Evolutionary conservation across 371 early-diverging fungal species (phyloP).

Genomic region (Umbelopsis sp.): DNA sequence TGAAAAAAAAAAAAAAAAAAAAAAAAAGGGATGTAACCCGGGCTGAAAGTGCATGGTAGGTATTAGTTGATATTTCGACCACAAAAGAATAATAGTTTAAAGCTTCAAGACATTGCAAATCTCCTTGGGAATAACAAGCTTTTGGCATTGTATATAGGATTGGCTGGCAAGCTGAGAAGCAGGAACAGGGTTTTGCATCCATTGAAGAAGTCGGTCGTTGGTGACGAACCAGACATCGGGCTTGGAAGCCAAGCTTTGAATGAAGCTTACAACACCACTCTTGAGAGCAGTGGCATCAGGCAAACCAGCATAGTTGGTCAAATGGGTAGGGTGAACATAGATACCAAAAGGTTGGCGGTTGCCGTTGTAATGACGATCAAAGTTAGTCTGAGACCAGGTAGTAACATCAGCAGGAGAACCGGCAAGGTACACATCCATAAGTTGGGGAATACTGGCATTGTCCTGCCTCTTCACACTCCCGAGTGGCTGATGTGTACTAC

Average conservation of each 20-base stretch:
- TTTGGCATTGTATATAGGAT: slow-evolving; percentile 61
- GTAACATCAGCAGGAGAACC: slow-evolving; percentile 52
- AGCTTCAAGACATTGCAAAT: slow-evolving; percentile 73
- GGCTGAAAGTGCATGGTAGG: too few species aligned
- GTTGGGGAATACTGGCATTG: slow-evolving; percentile 47
- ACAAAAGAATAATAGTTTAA: slow-evolving; percentile 39
- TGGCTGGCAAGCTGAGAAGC: slow-evolving; percentile 57
- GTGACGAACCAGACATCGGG: slow-evolving; percentile 73
- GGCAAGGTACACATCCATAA: slow-evolving; percentile 75
- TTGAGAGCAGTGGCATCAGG: slow-evolving; percentile 40
- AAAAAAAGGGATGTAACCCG: too few species aligned
- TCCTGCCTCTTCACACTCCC: slow-evolving; percentile 15
- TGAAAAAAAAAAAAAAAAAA: too few species aligned
- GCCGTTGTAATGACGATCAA: slow-evolving; percentile 67
- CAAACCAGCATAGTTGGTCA: slow-evolving; percentile 43
- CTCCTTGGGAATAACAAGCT: slow-evolving; percentile 65
- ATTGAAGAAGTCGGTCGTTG: slow-evolving; percentile 65
- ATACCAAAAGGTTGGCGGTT: slow-evolving; percentile 74
- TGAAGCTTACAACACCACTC: slow-evolving; percentile 49
- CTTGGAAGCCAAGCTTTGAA: slow-evolving; percentile 50
- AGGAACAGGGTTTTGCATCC: slow-evolving; percentile 76
- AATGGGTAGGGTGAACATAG: slow-evolving; percentile 59
- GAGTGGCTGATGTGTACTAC: too few species aligned
- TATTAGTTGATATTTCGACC: slow-evolving; percentile 11
- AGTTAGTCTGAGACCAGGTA: slow-evolving; percentile 59